Evolutionary conservation across 495 filamentous ascomycete species (phyloP), one percentile per base, ranked within the genome.

Genomic region (Apiosordaria backusii): DNA sequence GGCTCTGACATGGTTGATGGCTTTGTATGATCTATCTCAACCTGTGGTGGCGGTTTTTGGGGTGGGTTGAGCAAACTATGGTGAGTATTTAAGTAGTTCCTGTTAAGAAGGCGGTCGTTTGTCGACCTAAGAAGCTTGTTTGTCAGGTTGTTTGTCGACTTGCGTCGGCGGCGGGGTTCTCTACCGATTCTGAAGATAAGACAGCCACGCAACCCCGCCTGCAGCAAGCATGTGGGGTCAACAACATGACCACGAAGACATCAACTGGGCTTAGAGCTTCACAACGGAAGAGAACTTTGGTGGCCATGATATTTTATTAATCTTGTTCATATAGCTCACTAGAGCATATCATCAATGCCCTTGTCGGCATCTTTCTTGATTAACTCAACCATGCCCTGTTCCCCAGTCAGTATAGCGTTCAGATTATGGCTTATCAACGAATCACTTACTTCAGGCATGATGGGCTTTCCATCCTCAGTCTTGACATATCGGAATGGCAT

Each of bases 401-500:
- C 13, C 18, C 7, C 5, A n/a, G 23, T 55, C 4, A 66, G 58
- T 3, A 67, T 64, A 22, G 19, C 3, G 21, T 54, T 9, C 15
- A 19, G 57, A 25, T 3, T 18, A 10, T 25, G 4, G 24, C n/a
- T 0, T n/a, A 13, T 45, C 35, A 9, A 2, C 59, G 21, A 27
- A 57, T 25, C 45, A 75, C 86, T 75, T 79, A 95, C 94, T 79
- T 89, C 81, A 29, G 95, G 95, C 93, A 99, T 97, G 40, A 96
- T 85, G 7, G 92, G 91, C 70, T 89, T 80, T 23, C 90, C 92
- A 64, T 92, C 81, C 6, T 83, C 77, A 57, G 82, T 88, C 72
- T 85, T 89, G 23, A 99, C 92, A 75, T 99, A 99, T 61, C 94
- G 90, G 77, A 98, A 99, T 0, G 95, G 95, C 95, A 99, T 99